A percentile compares a stretch with the other conserved stretches of the same genome.
phyloP scores from a whole-genome alignment of 2,329 filamentous ascomycete species.

The Cordyceps pruinosa region DNA sequence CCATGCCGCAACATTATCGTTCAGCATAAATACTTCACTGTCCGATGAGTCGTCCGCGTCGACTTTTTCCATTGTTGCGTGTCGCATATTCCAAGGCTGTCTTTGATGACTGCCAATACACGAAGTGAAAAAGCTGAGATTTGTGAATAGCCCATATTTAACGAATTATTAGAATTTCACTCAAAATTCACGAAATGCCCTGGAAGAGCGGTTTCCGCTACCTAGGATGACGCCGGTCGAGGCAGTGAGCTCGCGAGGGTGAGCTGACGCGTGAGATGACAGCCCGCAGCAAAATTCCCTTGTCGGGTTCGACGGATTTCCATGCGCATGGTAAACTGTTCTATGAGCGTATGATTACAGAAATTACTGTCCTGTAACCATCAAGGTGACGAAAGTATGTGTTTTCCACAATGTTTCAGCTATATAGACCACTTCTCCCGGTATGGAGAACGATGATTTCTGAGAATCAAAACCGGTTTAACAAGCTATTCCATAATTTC shows the following conservation, averaged over 20 bases:
- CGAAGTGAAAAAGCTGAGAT: not conserved
- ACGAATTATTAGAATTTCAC: not conserved
- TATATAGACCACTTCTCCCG: too few species aligned
- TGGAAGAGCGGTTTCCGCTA: too few species aligned
- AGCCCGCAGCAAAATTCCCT: not conserved
- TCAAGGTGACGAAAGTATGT: too few species aligned
- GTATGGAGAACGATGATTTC: too few species aligned
- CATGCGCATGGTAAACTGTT: too few species aligned
- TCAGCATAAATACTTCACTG: not conserved
- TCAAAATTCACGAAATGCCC: too few species aligned
- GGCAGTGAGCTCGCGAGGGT: not conserved
- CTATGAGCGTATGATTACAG: too few species aligned
- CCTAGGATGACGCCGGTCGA: not conserved
- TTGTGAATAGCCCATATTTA: not conserved
- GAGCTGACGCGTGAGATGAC: constrained; percentile 8
- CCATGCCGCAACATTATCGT: not conserved
- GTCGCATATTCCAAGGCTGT: too few species aligned
- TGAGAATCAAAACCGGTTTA: not conserved
- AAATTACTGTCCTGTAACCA: too few species aligned
- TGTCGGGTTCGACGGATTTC: too few species aligned
- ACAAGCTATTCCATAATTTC: not conserved
- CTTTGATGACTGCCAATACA: not conserved
- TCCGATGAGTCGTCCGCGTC: not conserved
- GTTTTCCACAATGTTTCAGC: too few species aligned
- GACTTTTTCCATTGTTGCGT: not conserved